These are phyloP conservation scores for Nakazawaea pomicola DNA, from an alignment of 805 yeast genomes.

Conservation along the genomic window DNA sequence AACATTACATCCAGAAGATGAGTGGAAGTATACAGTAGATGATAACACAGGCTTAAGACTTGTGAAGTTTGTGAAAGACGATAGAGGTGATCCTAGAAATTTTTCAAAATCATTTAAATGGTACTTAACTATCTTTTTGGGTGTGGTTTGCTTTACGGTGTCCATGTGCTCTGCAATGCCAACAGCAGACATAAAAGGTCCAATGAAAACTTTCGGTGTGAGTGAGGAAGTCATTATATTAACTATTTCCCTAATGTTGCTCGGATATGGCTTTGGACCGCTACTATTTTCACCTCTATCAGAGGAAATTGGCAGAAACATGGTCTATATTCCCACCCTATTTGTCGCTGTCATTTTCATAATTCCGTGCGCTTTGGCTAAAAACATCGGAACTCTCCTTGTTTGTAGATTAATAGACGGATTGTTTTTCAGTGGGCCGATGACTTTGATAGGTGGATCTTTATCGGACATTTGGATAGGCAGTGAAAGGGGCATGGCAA, in stretches of 20 bases:
- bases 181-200: conserved; percentile 55
- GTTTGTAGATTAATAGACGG: conserved; percentile 46
- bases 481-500: conserved; percentile 41
- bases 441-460: conserved; percentile 49
- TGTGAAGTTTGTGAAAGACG: conserved; percentile 45
- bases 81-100: conserved; percentile 44
- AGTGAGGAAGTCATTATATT: conserved; percentile 51
- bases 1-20: conserved; percentile 30
- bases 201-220: conserved; percentile 45
- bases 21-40: conserved; percentile 57
- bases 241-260: conserved; percentile 51
- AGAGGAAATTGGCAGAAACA: conserved; percentile 55
- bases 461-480: conserved; percentile 45
- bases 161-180: conserved; percentile 60
- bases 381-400: conserved; percentile 53
- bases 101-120: conserved; percentile 38
- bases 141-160: conserved; percentile 49
- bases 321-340: conserved; percentile 44
- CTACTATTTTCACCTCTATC: conserved; percentile 57
- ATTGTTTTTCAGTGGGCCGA: conserved; percentile 43
- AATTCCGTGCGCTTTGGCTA: conserved; percentile 57
- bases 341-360: conserved; percentile 52
- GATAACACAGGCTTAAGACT: conserved; percentile 46
- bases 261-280: conserved; percentile 66
- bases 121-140: conserved; percentile 43